Evolutionary conservation across 2,329 filamentous ascomycete species (phyloP), one percentile per base, ranked within the genome.

Genomic region (Epichloe coenophiala): DNA sequence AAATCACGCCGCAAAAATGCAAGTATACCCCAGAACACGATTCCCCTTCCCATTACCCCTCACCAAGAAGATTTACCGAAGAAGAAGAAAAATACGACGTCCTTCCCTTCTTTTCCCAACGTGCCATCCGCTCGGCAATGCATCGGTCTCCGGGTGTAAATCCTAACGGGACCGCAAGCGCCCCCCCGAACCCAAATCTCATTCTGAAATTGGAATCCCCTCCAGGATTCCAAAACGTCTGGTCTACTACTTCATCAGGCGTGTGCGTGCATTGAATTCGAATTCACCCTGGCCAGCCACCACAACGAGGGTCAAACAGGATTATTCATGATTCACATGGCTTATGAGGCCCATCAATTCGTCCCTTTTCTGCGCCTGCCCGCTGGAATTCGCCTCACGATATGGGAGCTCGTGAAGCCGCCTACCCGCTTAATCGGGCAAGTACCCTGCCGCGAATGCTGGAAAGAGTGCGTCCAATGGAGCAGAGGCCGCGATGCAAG

Each of bases 351-450:
- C 27, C 17, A 17, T 17, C 27, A 31, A 31, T 31, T 31, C 27
- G 27, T 31, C 27, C 27, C 27, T 31, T 31, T 31, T 9, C 27
- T 31, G 27, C 27, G 27, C 27, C 27, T 31, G 27, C 27, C 27
- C 2, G 1, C 27, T 15, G 53, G 49, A 43, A 23, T 54, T 21
- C 46, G 51, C 17, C 21, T 49, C 13, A 17, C 23, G 36, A 46
- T 53, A 23, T 54, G 51, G 53, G 39, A 54, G 23, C 45, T 44
- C 8, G 44, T 53, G 11, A 39, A 38, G 21, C 40, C 33, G n/a
- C 53, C 53, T 15, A 33, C 38, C 15, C 53, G 50, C 3, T 36
- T 54, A 27, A 48, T 53, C 17, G 53, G 50, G 27, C 45, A 44
- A 42, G 36, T 50, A 17, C 47, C 53, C 2, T 50, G 53, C 33